These are phyloP conservation scores for Pseudocercospora vitis DNA, from an alignment of 2,329 filamentous ascomycete genomes.

Conservation along the genomic window DNA sequence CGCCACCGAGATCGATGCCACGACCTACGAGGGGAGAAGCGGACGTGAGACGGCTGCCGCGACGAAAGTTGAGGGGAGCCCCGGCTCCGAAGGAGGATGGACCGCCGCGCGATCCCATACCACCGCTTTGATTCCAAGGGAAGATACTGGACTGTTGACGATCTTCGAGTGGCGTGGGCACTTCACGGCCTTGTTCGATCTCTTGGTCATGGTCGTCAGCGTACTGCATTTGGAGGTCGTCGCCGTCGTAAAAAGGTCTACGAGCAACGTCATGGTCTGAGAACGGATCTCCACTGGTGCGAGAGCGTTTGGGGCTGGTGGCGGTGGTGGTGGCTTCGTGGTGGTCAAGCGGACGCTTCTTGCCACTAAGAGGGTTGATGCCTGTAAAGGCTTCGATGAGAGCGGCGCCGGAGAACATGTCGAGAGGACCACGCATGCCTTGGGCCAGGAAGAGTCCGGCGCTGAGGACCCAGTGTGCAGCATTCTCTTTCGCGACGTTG, in stretches of 20 bases:
- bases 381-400: conserved; percentile 53
- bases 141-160: conserved; percentile 58
- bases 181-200: conserved; percentile 70
- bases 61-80: conserved; percentile 39
- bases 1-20: conserved; percentile 22
- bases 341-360: conserved; percentile 32
- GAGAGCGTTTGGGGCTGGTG: conserved; percentile 32
- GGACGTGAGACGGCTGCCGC: conserved; percentile 56
- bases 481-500: conserved; percentile 61
- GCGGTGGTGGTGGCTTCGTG: conserved; percentile 16
- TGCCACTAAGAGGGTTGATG: conserved; percentile 26
- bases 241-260: conserved; percentile 19
- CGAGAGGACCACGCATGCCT: conserved; percentile 53
- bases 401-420: conserved; percentile 58
- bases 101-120: conserved; percentile 40
- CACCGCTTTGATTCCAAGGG: conserved; percentile 60
- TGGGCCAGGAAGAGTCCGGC: conserved; percentile 48
- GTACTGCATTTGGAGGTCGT: conserved; percentile 18
- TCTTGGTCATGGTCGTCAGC: conserved; percentile 44
- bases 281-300: conserved; percentile 35
- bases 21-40: conserved; percentile 63
- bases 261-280: conserved; percentile 40
- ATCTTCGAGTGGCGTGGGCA: conserved; percentile 64
- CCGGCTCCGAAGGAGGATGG: conserved; percentile 32
- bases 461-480: conserved; percentile 58